phyloP scores from a whole-genome alignment of 441 rosid species.

The Biscutella auriculata region DNA sequence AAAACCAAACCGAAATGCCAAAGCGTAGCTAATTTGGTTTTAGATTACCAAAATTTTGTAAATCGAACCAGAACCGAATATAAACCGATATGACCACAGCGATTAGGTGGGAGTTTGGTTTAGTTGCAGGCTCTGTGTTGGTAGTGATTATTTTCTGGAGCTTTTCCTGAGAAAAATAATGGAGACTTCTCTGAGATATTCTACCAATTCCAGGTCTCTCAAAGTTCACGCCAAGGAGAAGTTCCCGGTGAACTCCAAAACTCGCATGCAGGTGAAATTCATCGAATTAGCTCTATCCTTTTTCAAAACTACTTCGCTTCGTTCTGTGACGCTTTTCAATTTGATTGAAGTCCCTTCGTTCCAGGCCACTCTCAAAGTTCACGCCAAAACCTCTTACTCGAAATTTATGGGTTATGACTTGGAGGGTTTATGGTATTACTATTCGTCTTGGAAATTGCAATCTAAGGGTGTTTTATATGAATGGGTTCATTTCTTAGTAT shows the following conservation, averaged over 20 bases:
- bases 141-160: neutral
- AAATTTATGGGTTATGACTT: neutral
- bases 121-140: neutral
- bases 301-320: neutral
- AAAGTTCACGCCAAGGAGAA: conserved; percentile 84
- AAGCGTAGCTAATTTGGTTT: neutral
- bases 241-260: conserved; percentile 42
- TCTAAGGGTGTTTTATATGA: no score
- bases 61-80: neutral
- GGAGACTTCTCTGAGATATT: conserved; percentile 76
- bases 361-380: neutral
- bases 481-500: no score
- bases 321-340: neutral
- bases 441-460: neutral
- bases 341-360: neutral
- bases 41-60: neutral
- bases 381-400: neutral
- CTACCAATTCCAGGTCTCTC: conserved; percentile 48
- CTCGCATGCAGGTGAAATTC: conserved; percentile 43
- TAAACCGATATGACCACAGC: conserved; percentile 1
- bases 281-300: neutral
- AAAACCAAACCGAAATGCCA: neutral
- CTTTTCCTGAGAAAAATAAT: conserved; percentile 22
- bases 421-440: neutral
- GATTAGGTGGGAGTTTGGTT: conserved; percentile 13